Percentiles rank a stretch among this genome's conserved stretches.
Evolutionary conservation across 441 rosid species (phyloP).

Genomic region (Euphorbia celastroides): DNA sequence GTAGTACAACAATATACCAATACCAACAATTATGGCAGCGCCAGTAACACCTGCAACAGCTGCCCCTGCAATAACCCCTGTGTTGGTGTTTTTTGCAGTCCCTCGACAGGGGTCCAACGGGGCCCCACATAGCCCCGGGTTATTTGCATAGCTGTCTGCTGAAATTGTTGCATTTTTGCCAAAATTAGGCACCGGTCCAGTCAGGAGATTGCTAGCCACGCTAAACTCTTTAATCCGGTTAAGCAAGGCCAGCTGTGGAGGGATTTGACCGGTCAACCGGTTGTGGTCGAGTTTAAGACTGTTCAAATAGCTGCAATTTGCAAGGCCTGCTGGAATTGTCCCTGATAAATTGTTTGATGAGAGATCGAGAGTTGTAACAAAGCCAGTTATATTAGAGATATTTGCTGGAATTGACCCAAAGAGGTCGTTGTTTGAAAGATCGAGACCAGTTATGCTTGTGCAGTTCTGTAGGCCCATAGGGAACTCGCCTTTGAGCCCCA

Average conservation of each 20-base stretch:
- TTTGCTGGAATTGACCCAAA: slow-evolving; percentile 29
- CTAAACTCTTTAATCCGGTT: slow-evolving; percentile 22
- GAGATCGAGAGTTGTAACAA: slow-evolving; percentile 25
- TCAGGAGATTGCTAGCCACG: slow-evolving; percentile 31
- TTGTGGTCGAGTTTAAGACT: slow-evolving; percentile 32
- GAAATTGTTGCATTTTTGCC: not conserved
- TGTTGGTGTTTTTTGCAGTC: slow-evolving; percentile 17
- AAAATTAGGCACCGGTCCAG: slow-evolving; percentile 26
- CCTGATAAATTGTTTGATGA: slow-evolving; percentile 40
- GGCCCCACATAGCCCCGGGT: slow-evolving; percentile 19
- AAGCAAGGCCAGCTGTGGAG: slow-evolving; percentile 20
- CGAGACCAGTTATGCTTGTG: slow-evolving; percentile 31
- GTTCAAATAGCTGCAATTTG: slow-evolving; percentile 29
- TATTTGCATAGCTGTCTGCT: slow-evolving; percentile 14
- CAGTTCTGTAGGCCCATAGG: slow-evolving; percentile 42
- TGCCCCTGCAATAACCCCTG: slow-evolving; percentile 54
- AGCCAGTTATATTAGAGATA: not conserved
- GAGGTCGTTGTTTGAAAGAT: slow-evolving; percentile 33
- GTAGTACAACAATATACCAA: slow-evolving; percentile 48
- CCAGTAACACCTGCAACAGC: slow-evolving; percentile 57
- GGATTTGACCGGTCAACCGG: slow-evolving; percentile 31
- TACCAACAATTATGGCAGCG: slow-evolving; percentile 56
- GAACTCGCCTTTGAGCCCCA: slow-evolving; percentile 61
- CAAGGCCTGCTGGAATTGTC: slow-evolving; percentile 20
- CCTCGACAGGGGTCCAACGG: slow-evolving; percentile 10